Base-by-base conservation (phyloP, 768 basidiomycete genomes). In the Hirschioporus abietinus region DNA sequence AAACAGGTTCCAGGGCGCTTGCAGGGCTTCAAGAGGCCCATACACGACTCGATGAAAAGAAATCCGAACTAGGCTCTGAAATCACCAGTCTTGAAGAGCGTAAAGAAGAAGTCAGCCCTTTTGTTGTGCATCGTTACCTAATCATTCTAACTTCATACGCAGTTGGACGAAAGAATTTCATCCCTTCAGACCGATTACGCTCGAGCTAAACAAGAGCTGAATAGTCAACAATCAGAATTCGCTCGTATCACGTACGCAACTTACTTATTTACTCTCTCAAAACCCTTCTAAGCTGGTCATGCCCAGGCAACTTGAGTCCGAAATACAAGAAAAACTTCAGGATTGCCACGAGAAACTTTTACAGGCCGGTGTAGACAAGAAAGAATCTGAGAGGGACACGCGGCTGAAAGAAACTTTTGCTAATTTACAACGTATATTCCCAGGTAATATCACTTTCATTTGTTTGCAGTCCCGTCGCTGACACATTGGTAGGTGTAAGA, bases 291-390 rank as follows among this genome's bases (percentile, higher is more conserved):
- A 42, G 1, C 7, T 63, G 30, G 30, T 18, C 36, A 27, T n/a
- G 60, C 6, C 27, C 70, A 99, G 95, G 60, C 92, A 93, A 79
- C 85, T 95, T 15, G 95, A 97, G 76, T 85, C 87, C 0, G 96
- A 99, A 72, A 85, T 90, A 26, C 96, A 96, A 74, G 96, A 96
- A 77, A 95, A 96, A 74, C 85, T 99, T 6, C 83, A 88, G 64
- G 88, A 87, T 17, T 83, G 93, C 2, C 91, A 93, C 72, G 84
- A 88, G 61, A 90, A 97, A 72, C 84, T 99, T 2, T 80, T 95
- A 17, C 92, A 96, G 74, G 96, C 96, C 0, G 93, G 94, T 30
- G 89, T 93, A 0, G 96, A 98, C 72, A 90, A 82, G 76, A 87
- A 88, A 60, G 93, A 97, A 76, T 88, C 88, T 0, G 94, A 98